A percentile compares a stretch with the other conserved stretches of the same genome.
These are phyloP conservation scores for Reticulascus tulasneorum DNA, from an alignment of 2,329 filamentous ascomycete genomes.

Conservation along the genomic window DNA sequence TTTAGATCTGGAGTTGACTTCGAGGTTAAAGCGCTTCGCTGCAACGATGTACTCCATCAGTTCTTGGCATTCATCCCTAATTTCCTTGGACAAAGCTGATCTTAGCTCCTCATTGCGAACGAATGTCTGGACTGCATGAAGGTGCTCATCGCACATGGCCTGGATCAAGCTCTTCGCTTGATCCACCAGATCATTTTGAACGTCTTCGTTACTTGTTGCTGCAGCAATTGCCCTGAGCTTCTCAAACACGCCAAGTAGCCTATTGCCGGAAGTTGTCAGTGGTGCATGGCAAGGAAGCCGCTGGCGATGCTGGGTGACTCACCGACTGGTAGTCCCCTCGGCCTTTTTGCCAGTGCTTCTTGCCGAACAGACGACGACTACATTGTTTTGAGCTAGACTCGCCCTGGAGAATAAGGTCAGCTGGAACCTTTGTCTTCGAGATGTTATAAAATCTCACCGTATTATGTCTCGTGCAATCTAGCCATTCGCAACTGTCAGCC, in stretches of 20 bases:
- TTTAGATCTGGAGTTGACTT: conserved; percentile 74
- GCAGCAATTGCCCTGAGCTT: conserved; percentile 52
- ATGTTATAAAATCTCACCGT: conserved; percentile 32
- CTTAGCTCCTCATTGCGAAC: conserved; percentile 55
- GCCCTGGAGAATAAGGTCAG: conserved; percentile 36
- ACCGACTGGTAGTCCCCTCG: conserved; percentile 93
- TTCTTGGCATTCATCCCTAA: conserved; percentile 75
- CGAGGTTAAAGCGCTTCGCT: conserved; percentile 63
- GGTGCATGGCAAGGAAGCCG: not conserved
- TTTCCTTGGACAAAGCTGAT: conserved; percentile 57
- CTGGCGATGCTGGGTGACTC: conserved; percentile 37
- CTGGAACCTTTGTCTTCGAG: conserved; percentile 7
- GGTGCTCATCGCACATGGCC: conserved; percentile 78
- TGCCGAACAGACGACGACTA: conserved; percentile 93
- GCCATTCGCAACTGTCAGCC: conserved; percentile 1
- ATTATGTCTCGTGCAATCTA: conserved; percentile 70
- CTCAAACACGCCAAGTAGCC: conserved; percentile 56
- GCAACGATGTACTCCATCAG: conserved; percentile 70
- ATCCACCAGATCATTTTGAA: conserved; percentile 50
- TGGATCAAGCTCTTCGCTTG: conserved; percentile 72
- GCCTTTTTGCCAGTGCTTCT: conserved; percentile 91
- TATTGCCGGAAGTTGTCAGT: conserved; percentile 20
- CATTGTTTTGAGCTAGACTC: conserved; percentile 63
- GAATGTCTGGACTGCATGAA: conserved; percentile 63
- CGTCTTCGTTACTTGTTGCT: conserved; percentile 47